Conservation (phyloP, 192 early-diverging fungal species). For the Backusella australiensis region DNA sequence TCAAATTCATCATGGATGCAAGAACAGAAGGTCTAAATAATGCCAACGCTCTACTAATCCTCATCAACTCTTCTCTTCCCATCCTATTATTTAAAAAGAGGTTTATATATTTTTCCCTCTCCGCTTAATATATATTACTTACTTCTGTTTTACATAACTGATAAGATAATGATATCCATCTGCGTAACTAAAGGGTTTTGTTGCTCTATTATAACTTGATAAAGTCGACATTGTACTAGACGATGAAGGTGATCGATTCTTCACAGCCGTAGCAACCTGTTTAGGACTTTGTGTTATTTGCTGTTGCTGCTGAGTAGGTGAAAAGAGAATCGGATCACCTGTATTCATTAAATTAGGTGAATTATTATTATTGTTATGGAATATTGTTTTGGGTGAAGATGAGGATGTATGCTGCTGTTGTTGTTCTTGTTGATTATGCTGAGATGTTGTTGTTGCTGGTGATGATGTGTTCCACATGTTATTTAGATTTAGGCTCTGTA, state of each 20-base stretch:
- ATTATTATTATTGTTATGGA: background rate
- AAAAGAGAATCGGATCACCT: constrained; percentile 4
- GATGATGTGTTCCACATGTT: background rate
- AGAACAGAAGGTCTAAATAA: constrained; percentile 92
- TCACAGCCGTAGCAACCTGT: background rate
- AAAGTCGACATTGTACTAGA: background rate
- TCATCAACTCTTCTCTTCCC: constrained; percentile 84
- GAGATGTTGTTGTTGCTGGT: background rate
- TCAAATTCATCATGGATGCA: constrained; percentile 91
- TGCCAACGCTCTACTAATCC: constrained; percentile 86
- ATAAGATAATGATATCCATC: constrained; percentile 93
- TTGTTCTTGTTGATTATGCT: background rate
- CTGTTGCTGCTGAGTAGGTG: background rate
- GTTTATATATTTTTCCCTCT: background rate
- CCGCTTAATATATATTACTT: background rate
- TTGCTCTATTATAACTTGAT: constrained; percentile 71
- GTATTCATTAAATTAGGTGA: background rate
- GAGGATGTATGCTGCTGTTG: background rate
- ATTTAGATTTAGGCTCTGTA: background rate
- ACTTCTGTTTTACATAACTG: constrained; percentile 64
- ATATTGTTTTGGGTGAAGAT: background rate
- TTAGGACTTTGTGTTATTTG: background rate
- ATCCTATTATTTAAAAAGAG: constrained; percentile 52
- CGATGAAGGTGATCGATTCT: background rate
- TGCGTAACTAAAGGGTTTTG: constrained; percentile 85